Conservation (phyloP, 2,329 filamentous ascomycete species). For the Diaporthe helianthi region DNA sequence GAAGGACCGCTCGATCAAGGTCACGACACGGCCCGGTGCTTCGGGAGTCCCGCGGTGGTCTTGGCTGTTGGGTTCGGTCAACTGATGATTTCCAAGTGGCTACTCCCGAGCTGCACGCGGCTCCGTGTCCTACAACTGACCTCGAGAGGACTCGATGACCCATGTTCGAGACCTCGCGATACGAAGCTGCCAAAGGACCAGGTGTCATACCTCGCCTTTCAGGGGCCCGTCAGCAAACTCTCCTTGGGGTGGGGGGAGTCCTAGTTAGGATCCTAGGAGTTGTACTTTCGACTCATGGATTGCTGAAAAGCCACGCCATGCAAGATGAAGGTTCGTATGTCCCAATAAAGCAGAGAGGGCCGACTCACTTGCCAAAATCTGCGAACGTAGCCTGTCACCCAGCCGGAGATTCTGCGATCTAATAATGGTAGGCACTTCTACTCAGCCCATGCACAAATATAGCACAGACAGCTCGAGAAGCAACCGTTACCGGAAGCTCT, state of each 20-base stretch:
- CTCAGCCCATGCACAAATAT: constrained; percentile 9
- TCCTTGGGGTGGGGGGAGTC: background rate
- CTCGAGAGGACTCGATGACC: background rate
- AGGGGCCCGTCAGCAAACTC: constrained; percentile 31
- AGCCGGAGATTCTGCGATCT: constrained; percentile 88
- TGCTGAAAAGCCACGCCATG: background rate
- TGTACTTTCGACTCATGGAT: background rate
- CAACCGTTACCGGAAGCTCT: background rate
- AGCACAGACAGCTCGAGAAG: too few species aligned
- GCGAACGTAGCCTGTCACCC: constrained; percentile 91
- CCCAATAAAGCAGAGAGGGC: background rate
- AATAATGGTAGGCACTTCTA: background rate
- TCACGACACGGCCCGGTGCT: constrained; percentile 89
- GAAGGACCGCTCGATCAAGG: constrained; percentile 82
- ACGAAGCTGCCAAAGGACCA: background rate
- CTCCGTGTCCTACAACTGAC: background rate
- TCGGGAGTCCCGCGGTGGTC: constrained; percentile 93
- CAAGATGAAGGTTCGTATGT: background rate
- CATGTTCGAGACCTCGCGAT: accelerated
- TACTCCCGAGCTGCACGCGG: background rate
- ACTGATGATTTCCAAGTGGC: background rate
- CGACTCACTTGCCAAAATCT: constrained; percentile 93
- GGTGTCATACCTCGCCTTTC: constrained; percentile 42
- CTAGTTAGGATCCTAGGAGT: background rate
- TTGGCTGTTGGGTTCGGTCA: constrained; percentile 63